Evolutionary conservation across 202 grass and related monocot species (phyloP), one percentile per base, ranked within the genome.

Genomic region (Dendrocalamus latiflorus): DNA sequence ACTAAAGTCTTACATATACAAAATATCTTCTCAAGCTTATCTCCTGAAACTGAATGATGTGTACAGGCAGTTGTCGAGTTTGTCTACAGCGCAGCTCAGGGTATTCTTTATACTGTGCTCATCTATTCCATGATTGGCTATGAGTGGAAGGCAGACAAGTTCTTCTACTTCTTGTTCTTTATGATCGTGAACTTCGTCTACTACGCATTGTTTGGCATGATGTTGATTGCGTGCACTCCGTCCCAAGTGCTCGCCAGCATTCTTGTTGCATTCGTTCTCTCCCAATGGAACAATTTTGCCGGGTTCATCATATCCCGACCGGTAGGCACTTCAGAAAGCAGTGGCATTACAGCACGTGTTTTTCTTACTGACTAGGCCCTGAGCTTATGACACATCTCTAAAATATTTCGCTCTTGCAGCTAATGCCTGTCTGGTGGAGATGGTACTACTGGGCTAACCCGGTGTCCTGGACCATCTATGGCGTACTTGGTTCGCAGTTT

Each of bases 391-490:
- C n/a, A n/a, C n/a, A n/a, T n/a, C n/a, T n/a, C n/a, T 72, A 30
- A 64, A 57, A 55, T 55, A 12, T 80, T 78, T 48, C 51, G 2
- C 55, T 80, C 55, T 89, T 78, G 65, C 74, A 97, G 94, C 22
- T 39, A 13, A 86, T 97, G 16, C 94, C 94, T 43, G 8, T 91
- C 56, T 97, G 94, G 94, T 97, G 94, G 93, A 91, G 90, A 63
- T 97, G 93, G 93, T 97, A 68, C 81, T 97, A 89, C 78, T 97
- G 93, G 93, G 78, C 57, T 53, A 33, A 88, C 71, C 94, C 94
- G 21, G 79, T 93, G 36, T 47, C 94, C 53, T 97, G 90, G 90
- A 91, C 84, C 38, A 88, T 97, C 58, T 93, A 97, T 57, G 94
- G 94, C 6, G 74, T 89, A 4, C 39, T 87, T 2, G 57, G 30